Evolutionary conservation across 495 filamentous ascomycete species (phyloP).

Genomic region (Aspergillus biplanus): DNA sequence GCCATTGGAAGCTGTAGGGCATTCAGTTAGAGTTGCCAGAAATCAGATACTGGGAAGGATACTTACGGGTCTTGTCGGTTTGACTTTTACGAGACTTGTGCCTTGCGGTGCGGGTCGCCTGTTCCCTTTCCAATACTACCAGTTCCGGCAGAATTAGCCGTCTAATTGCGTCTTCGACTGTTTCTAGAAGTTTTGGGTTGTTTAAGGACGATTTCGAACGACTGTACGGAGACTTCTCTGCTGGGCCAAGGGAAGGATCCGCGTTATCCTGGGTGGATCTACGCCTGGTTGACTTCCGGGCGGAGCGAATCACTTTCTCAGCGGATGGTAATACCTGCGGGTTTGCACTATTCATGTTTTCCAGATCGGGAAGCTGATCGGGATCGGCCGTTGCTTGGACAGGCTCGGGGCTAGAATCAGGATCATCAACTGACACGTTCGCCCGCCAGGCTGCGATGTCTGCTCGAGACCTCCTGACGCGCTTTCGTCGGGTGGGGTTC

Average conservation of each 20-base stretch:
- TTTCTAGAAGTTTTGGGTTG: conserved; percentile 89
- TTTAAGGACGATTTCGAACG: conserved; percentile 82
- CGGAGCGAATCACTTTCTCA: too few relatives aligned
- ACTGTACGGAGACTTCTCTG: neutral
- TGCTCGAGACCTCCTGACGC: neutral
- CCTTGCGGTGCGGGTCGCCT: conserved; percentile 40
- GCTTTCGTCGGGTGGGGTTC: too few relatives aligned
- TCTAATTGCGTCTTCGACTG: conserved; percentile 93
- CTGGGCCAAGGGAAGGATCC: neutral
- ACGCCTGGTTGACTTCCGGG: neutral
- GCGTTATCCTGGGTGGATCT: neutral
- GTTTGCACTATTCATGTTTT: neutral
- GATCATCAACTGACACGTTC: neutral
- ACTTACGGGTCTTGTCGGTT: neutral
- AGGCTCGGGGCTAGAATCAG: neutral
- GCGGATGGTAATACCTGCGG: neutral
- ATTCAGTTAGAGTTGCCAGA: neutral
- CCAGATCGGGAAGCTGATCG: neutral
- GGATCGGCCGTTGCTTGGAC: neutral
- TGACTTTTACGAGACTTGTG: neutral
- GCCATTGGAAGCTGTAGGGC: neutral
- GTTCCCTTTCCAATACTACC: conserved; percentile 84
- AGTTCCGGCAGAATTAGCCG: conserved; percentile 90
- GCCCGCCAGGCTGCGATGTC: neutral
- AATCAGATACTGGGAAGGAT: neutral